Evolutionary conservation across 495 filamentous ascomycete genomes (phyloP), one percentile per base, ranked within the genome.

Genomic region (Acidomyces sp.): DNA sequence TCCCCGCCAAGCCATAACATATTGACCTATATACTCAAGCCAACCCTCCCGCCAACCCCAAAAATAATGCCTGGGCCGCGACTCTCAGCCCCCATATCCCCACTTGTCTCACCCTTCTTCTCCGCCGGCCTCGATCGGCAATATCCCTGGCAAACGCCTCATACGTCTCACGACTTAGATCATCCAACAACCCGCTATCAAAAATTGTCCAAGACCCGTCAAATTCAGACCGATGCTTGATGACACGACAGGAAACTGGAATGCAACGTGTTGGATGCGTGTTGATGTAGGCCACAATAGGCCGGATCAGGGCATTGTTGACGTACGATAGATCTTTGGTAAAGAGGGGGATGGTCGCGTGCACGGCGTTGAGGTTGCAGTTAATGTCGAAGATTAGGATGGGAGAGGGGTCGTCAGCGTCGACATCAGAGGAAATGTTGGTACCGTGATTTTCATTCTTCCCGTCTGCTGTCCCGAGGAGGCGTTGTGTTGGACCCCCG

Each of bases 251-350:
- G 43, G 80, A 81, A 54, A 97, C 78, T 7, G 90, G 92, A 34
- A 97, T 96, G 55, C 93, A 95, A 0, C 85, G 87, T 15, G 28
- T 22, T 52, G 75, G 78, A 55, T 80, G 75, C 22, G 83, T 83
- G 59, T 97, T 97, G 62, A 97, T 95, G 55, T 95, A 97, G 1
- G 90, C 92, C n/a, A 97, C 90, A 40, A 97, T 97, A 12, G 90
- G 90, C 19, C 90, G 75, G 28, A 96, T 80, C 5, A 97, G 74
- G 2, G 90, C 90, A 54, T 87, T 87, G 59, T 95, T 96, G 46
- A 93, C 82, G 60, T 96, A 96, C 23, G 84, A 90, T 11, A 96
- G 68, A 58, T 94, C 80, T 40, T 69, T 72, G 18, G 80, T 90
- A 60, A 95, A 95, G 39, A 97, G 72, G 0, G 90, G 90, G 1